These are phyloP conservation scores for Calocybe gangraenosa DNA, from an alignment of 768 basidiomycete genomes.

Conservation along the genomic window DNA sequence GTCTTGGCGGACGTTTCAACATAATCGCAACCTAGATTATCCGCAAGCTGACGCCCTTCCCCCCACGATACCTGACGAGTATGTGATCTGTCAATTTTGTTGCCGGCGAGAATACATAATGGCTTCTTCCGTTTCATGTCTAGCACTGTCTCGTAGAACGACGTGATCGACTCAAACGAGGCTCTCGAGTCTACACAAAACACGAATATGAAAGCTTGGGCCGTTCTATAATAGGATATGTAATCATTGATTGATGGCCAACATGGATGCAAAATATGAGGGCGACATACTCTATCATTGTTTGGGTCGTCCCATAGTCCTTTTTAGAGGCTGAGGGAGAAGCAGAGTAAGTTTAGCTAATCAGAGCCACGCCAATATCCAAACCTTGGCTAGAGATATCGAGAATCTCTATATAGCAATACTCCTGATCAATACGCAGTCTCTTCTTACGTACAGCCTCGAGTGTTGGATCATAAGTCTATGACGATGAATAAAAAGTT, in stretches of 20 bases:
- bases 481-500: background rate
- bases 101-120: slow-evolving; percentile 4
- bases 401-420: too few species aligned
- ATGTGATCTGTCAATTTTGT: slow-evolving; percentile 3
- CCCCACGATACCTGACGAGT: background rate
- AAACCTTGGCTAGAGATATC: too few species aligned
- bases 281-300: background rate
- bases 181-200: slow-evolving; percentile 4
- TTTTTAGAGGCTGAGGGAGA: too few species aligned
- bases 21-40: slow-evolving; percentile 3
- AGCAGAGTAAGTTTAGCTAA: too few species aligned
- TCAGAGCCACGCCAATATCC: too few species aligned
- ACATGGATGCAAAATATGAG: background rate
- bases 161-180: slow-evolving; percentile 3
- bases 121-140: background rate
- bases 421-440: too few species aligned
- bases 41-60: slow-evolving; percentile 4
- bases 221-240: background rate
- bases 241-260: background rate
- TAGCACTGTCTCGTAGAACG: background rate
- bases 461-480: background rate
- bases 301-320: too few species aligned
- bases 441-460: too few species aligned
- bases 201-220: slow-evolving; percentile 5
- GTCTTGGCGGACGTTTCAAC: slow-evolving; percentile 9